Evolutionary conservation across 345 rosid genomes (phyloP).

Genomic region (Hypericum perforatum): DNA sequence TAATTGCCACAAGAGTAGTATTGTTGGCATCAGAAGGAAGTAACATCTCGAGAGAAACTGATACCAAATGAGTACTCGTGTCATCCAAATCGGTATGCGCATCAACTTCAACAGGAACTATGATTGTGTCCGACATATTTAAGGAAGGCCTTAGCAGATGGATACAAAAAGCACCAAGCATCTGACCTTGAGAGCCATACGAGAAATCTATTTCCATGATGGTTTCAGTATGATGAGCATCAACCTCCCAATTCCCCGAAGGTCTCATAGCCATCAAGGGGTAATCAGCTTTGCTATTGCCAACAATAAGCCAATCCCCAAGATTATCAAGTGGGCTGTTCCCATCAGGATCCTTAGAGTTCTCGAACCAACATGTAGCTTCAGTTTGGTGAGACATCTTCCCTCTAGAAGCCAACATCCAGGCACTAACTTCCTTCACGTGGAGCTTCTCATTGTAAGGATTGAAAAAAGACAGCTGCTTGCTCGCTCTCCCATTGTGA

Average conservation of each 20-base stretch:
- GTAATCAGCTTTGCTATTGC: conserved; percentile 25
- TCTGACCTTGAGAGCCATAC: conserved; percentile 31
- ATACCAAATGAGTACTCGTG: conserved; percentile 20
- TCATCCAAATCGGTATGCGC: conserved; percentile 21
- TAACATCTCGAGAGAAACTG: conserved; percentile 35
- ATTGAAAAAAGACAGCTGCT: conserved; percentile 52
- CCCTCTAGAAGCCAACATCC: conserved; percentile 47
- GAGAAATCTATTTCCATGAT: conserved; percentile 47
- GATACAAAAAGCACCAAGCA: conserved; percentile 44
- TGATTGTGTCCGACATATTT: conserved; percentile 31
- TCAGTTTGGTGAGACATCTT: conserved; percentile 33
- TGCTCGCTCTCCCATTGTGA: conserved; percentile 31
- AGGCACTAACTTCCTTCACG: conserved; percentile 44
- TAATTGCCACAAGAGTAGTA: conserved; percentile 27
- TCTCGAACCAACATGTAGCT: conserved; percentile 37
- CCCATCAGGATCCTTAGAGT: conserved; percentile 16
- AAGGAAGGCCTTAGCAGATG: conserved; percentile 39
- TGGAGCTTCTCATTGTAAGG: conserved; percentile 44
- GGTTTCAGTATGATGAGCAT: conserved; percentile 25
- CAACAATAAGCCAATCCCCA: conserved; percentile 48
- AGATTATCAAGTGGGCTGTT: conserved; percentile 15
- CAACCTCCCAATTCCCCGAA: conserved; percentile 43
- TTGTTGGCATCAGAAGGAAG: conserved; percentile 24
- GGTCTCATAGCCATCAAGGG: conserved; percentile 44
- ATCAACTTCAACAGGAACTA: conserved; percentile 51